Base-by-base conservation (phyloP, 306 rosid species). In the Rosa multiflora region DNA sequence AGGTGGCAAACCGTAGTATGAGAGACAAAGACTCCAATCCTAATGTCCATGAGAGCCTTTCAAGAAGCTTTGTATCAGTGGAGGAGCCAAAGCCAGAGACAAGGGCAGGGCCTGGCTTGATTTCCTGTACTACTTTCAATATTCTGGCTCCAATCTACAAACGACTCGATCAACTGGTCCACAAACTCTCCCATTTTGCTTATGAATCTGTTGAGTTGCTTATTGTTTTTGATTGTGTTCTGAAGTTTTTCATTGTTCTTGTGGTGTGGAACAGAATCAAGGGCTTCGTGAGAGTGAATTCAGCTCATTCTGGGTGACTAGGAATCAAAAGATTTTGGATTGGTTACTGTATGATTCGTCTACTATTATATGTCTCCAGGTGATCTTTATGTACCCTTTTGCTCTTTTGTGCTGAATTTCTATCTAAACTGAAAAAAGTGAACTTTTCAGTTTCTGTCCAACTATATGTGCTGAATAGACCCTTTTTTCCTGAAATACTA, bases 281-380 rank as follows among this genome's bases (percentile, higher is more conserved):
- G 43, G 78, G 74, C 83, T 79, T 48, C 76, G 98, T 5, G 98
- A 94, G 82, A 94, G 97, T 69, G 91, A 90, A 20, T 88, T 32
- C 78, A 87, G 87, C 72, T 81, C 86, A 71, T 86, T 78, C 43
- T 94, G 98, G 97, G 67, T 84, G 77, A 42, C 85, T 52, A 85
- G 97, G 85, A 94, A 94, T 77, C 78, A 87, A 77, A 88, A 61
- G 83, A 94, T 94, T 84, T 79, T 94, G 75, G 94, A 92, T 85
- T 82, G 89, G 82, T 82, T 94, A 88, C 86, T 94, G 77, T 51
- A 74, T 48, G 93, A 90, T 78, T 77, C 91, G 12, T 92, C 98
- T 73, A 81, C 96, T 26, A 88, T 89, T 26, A 90, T 94, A 67
- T 94, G 97, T 85, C 89, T 94, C n/a, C 98, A 94, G 94, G 98